Percentiles rank a stretch among this genome's conserved stretches.
Evolutionary conservation across 352 stramenopile species (phyloP).

Genomic region (Phytophthora cryptogea): DNA sequence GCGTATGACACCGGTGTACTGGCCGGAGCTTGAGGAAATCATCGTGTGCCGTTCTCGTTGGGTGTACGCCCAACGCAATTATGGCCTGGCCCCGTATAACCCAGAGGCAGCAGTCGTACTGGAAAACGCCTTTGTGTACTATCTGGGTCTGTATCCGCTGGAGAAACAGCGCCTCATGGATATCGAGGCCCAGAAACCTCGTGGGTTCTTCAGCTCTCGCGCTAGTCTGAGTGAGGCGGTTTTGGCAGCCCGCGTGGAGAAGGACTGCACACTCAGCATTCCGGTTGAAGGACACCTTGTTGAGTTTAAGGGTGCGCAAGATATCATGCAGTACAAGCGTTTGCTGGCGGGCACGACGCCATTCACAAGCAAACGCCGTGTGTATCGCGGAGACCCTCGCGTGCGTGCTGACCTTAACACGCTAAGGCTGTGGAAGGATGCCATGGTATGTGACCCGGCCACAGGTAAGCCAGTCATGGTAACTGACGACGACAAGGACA

Average conservation of each 20-base stretch:
- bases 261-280: constrained; percentile 65
- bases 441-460: constrained; percentile 46
- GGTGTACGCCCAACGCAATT: constrained; percentile 85
- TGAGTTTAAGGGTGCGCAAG: constrained; percentile 75
- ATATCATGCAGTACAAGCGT: constrained; percentile 86
- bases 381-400: constrained; percentile 78
- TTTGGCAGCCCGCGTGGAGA: constrained; percentile 38
- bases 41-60: constrained; percentile 74
- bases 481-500: constrained; percentile 68
- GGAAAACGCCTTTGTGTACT: constrained; percentile 76
- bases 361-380: constrained; percentile 80
- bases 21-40: constrained; percentile 68
- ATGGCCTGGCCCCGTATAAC: constrained; percentile 80
- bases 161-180: constrained; percentile 64
- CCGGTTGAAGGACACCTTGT: constrained; percentile 82
- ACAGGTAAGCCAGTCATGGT: constrained; percentile 32
- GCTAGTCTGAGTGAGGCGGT: constrained; percentile 34
- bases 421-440: constrained; percentile 63
- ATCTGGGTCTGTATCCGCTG: constrained; percentile 66
- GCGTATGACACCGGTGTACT: constrained; percentile 84
- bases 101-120: constrained; percentile 49
- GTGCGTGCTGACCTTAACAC: constrained; percentile 58
- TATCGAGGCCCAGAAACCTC: constrained; percentile 50
- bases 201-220: constrained; percentile 52
- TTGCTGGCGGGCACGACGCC: constrained; percentile 74